Conservation (phyloP, 345 rosid species). For the Rhizophora mangle region DNA sequence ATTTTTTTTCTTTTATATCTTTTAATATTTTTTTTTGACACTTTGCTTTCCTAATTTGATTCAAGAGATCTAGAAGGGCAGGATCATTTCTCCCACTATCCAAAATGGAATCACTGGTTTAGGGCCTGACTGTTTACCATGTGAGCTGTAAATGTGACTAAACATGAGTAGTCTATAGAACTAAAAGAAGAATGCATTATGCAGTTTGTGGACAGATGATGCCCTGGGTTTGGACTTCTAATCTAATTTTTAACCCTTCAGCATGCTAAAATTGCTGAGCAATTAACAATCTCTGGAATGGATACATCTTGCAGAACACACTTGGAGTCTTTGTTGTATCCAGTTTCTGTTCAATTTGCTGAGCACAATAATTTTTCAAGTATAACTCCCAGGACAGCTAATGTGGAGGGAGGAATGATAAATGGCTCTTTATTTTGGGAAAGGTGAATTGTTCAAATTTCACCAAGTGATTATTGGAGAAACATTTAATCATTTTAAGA, state of each 20-base stretch:
- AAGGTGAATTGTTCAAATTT: slow-evolving; percentile 5
- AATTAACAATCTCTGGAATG: background rate
- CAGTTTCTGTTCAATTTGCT: background rate
- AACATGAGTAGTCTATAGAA: no score
- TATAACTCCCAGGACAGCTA: slow-evolving; percentile 3
- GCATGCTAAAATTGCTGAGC: background rate
- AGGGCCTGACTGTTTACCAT: no score
- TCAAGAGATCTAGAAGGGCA: no score
- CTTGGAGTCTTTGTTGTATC: slow-evolving; percentile 3
- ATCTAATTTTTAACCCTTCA: no score
- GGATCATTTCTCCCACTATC: no score
- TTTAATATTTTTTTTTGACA: no score
- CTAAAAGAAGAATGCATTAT: no score
- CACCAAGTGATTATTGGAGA: background rate
- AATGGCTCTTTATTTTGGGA: background rate
- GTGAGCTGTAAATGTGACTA: no score
- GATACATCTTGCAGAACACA: slow-evolving; percentile 9
- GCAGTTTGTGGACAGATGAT: no score
- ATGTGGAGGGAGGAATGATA: background rate
- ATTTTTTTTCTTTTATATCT: background rate
- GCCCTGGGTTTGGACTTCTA: no score
- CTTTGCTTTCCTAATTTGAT: no score
- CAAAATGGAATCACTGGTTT: no score
- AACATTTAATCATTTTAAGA: background rate
- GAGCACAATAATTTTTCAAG: background rate